These are phyloP conservation scores for Alternaria novae-zelandiae DNA, from an alignment of 2,329 filamentous ascomycete species.

Conservation along the genomic window DNA sequence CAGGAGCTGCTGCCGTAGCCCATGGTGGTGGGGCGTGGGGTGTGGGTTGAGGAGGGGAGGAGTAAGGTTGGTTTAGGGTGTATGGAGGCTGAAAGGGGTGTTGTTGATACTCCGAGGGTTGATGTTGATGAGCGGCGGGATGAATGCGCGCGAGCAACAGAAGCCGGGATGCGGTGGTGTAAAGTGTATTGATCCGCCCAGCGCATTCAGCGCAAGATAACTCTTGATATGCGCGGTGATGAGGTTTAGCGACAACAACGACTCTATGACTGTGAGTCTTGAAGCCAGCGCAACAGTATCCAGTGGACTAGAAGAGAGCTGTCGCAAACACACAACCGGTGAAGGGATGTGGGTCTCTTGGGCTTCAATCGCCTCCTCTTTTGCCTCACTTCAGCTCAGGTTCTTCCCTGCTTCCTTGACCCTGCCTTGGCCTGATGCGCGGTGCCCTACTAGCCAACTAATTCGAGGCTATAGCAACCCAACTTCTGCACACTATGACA, in stretches of 20 bases:
- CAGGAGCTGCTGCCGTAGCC: conserved; percentile 31
- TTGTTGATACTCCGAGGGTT: not conserved
- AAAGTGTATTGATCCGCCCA: conserved; percentile 22
- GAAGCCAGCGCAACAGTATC: not conserved
- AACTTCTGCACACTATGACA: not conserved
- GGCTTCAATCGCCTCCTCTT: conserved; percentile 18
- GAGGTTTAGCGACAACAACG: not conserved
- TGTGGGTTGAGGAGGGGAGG: not conserved
- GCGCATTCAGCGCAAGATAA: conserved; percentile 19
- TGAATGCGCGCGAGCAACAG: conserved; percentile 13
- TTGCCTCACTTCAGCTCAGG: not conserved
- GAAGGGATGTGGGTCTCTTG: conserved; percentile 22
- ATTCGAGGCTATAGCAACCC: not conserved
- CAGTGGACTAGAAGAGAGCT: not conserved
- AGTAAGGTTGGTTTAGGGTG: conserved; percentile 18
- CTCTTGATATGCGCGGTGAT: not conserved
- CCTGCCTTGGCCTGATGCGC: not conserved
- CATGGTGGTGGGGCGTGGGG: conserved; percentile 28
- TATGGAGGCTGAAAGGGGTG: conserved; percentile 11
- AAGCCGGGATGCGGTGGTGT: conserved; percentile 21
- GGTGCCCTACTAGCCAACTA: not conserved
- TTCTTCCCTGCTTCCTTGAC: not conserved
- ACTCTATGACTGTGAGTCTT: not conserved
- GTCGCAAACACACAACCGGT: conserved; percentile 14
- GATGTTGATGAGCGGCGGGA: conserved; percentile 2